Base-by-base conservation (phyloP, 306 rosid species). In the Cucurbita pepo region DNA sequence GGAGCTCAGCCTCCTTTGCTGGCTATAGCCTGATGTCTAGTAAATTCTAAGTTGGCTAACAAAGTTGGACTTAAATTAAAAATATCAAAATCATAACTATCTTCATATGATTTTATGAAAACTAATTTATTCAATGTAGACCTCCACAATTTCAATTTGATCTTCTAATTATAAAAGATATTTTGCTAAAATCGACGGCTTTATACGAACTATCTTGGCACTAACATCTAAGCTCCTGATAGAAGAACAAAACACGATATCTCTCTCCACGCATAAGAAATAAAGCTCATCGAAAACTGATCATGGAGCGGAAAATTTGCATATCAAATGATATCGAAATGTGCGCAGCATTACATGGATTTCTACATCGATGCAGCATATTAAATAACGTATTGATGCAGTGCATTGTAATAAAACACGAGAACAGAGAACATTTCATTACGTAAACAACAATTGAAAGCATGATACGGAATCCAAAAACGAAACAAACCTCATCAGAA, bases 401-500 rank as follows among this genome's bases (percentile, higher is more conserved):
- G 30, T 41, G 41, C 70, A 63, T 63, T 14, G 11, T 6, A 47
- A 22, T 45, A 21, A 67, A 12, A 67, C 41, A 1, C 36, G 53
- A 41, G n/a, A 1, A 21, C 3, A 66, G 9, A 19, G 72, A 37
- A 14, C 10, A 45, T 45, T 45, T 7, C 7, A 21, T 65, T 22
- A 69, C 9, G 13, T 44, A 66, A 44, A 21, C 72, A 4, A 44
- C 40, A 14, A 5, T 15, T 64, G 14, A 64, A 25, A 41, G 15
- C 71, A 41, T 41, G 63, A 47, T 56, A 11, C 66, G 22, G 34
- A 19, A 56, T 12, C 47, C 9, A 15, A n/a, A 76, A 18, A 48
- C 12, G 50, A 16, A 11, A 72, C 10, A 76, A 74, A 94, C 99
- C 99, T 91, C 80, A 22, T 81, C 88, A 65, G 74, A 86, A 25